A percentile compares a stretch with the other conserved stretches of the same genome.
Conservation (phyloP, 352 stramenopile genomes). For the Phytophthora tentaculata region DNA sequence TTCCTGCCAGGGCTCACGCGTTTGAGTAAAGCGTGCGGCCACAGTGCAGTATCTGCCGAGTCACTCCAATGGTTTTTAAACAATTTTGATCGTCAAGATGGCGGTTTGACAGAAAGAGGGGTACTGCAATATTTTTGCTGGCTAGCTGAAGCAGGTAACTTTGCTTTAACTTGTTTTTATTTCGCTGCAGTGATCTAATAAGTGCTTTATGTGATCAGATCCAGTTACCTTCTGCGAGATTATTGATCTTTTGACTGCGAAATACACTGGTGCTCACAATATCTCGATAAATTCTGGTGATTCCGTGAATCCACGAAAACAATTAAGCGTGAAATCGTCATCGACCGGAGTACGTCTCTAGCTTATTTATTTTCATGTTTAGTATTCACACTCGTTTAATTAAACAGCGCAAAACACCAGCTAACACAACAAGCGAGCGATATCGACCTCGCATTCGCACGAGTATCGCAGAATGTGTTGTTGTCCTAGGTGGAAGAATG, state of each 20-base stretch:
- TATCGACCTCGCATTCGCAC: conserved; percentile 21
- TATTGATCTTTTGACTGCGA: conserved; percentile 61
- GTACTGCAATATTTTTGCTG: conserved; percentile 76
- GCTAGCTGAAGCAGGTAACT: conserved; percentile 64
- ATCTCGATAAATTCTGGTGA: conserved; percentile 43
- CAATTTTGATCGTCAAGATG: conserved; percentile 57
- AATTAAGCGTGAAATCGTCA: conserved; percentile 30
- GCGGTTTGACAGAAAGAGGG: conserved; percentile 56
- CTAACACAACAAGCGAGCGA: conserved; percentile 14
- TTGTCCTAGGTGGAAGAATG: conserved; percentile 65
- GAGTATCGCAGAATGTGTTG: conserved; percentile 60
- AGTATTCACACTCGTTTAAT: neutral
- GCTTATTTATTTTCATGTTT: neutral
- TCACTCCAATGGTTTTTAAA: conserved; percentile 56
- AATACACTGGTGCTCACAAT: conserved; percentile 68
- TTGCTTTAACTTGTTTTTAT: neutral
- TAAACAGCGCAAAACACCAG: conserved; percentile 23
- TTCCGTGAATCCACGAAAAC: conserved; percentile 27
- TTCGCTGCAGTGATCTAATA: neutral
- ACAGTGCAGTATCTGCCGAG: conserved; percentile 26
- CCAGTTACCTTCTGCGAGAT: conserved; percentile 63
- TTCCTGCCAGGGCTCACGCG: conserved; percentile 37
- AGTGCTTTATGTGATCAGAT: conserved; percentile 33
- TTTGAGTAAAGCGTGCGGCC: conserved; percentile 55
- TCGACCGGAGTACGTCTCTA: conserved; percentile 19